A percentile compares a stretch with the other conserved stretches of the same genome.
Evolutionary conservation across 441 rosid genomes (phyloP).

Genomic region (Arabidopsis hybrid): DNA sequence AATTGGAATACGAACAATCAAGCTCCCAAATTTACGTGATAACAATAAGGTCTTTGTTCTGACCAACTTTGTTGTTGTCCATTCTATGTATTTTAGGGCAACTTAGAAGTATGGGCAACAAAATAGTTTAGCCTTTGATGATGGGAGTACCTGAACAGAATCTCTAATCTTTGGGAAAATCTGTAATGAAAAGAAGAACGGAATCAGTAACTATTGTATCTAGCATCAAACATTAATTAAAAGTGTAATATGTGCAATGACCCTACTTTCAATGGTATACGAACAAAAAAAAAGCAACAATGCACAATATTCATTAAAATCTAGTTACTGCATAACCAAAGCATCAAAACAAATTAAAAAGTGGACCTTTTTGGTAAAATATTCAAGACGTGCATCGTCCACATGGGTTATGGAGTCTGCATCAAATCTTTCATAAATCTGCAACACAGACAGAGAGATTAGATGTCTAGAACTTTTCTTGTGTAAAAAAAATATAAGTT

Average conservation of each 20-base stretch:
- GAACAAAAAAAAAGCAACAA: constrained; percentile 22
- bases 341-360: constrained; percentile 11
- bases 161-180: constrained; percentile 94
- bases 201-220: constrained; percentile 26
- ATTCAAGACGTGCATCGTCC: constrained; percentile 85
- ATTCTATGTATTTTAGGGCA: neutral
- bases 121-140: constrained; percentile 33
- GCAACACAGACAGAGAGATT: constrained; percentile 37
- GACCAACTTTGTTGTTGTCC: constrained; percentile 6
- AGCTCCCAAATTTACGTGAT: constrained; percentile 6
- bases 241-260: constrained; percentile 1
- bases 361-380: constrained; percentile 79
- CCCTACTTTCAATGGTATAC: constrained; percentile 13
- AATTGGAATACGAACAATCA: constrained; percentile 24
- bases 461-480: constrained; percentile 14
- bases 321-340: constrained; percentile 8
- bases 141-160: constrained; percentile 72
- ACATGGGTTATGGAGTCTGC: constrained; percentile 61
- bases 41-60: neutral
- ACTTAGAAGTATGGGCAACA: constrained; percentile 10
- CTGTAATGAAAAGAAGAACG: constrained; percentile 59
- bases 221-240: neutral
- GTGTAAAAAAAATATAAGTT: constrained; percentile 14
- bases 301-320: neutral
- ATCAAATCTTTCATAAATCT: constrained; percentile 89